Evolutionary conservation across 345 rosid species (phyloP), one percentile per base, ranked within the genome.

Genomic region (Orychophragmus violaceus): DNA sequence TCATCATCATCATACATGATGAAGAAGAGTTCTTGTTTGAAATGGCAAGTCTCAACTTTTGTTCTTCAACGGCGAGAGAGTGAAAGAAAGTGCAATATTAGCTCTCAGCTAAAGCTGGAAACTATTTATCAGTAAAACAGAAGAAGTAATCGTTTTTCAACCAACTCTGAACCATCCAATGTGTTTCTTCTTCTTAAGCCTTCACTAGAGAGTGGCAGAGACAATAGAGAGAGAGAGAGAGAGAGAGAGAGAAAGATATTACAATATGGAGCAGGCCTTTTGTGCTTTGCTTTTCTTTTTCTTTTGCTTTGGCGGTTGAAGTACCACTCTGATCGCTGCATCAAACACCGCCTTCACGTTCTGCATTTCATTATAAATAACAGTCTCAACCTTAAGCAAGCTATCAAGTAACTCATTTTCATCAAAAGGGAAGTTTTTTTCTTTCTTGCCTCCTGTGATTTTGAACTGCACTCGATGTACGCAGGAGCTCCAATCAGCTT

Each of bases 271-370:
- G 84, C 98, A 93, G 13, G 83, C 97, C 77, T 82, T 87, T 72
- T 86, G 93, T 53, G 80, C 87, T 80, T 84, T 86, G 77, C 72
- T 80, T 90, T 93, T 93, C 90, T 85, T 93, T 69, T 86, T 93
- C 86, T 90, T 84, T 74, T 74, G 74, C 74, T 93, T 93, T 12
- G 98, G 97, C 11, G 97, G 97, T 75, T 93, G 98, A 71, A 93
- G 98, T 35, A 90, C 97, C 13, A 93, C 97, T 74, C 72, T 82
- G 66, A 93, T 93, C 61, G 97, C 98, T 67, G 87, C 88, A 70
- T 93, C 98, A 64, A 93, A 93, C 23, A 90, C 98, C 9, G 70
- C 97, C 68, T 93, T 93, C 80, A 93, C 96, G 66, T 93, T 93
- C 98, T 93, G 87, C 82, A 67, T 49, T 53, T 44, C 33, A 3